Evolutionary conservation across 768 basidiomycete species (phyloP).

Genomic region (Mycena epipterygia): DNA sequence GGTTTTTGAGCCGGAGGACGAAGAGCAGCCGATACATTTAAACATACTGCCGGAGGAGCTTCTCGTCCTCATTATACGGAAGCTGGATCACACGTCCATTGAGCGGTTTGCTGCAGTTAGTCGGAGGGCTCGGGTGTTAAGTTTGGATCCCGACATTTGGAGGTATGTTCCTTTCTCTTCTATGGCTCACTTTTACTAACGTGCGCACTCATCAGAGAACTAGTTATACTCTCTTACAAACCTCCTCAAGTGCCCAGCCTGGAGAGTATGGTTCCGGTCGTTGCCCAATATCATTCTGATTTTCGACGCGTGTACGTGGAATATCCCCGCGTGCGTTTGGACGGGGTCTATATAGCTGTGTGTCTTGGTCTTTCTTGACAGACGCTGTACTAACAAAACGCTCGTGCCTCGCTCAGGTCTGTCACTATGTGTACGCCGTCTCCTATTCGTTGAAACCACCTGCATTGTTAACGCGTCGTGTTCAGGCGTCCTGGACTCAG

Average conservation of each 20-base stretch:
- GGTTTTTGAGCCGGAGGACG: constrained; percentile 78
- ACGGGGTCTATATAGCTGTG: constrained; percentile 90
- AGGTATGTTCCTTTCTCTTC: constrained; percentile 59
- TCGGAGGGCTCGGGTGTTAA: constrained; percentile 81
- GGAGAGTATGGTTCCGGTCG: constrained; percentile 63
- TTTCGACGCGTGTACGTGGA: constrained; percentile 86
- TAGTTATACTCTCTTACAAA: constrained; percentile 76
- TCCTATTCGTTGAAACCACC: constrained; percentile 20
- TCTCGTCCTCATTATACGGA: constrained; percentile 73
- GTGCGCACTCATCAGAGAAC: constrained; percentile 58
- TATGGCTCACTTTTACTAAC: neutral
- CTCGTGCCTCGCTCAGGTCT: too few species aligned
- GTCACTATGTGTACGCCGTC: constrained; percentile 82
- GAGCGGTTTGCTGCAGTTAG: constrained; percentile 84
- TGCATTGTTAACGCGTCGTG: constrained; percentile 26
- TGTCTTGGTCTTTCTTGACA: neutral
- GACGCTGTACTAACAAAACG: too few species aligned
- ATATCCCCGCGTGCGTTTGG: constrained; percentile 86
- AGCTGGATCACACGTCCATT: constrained; percentile 74
- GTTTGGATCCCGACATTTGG: constrained; percentile 81
- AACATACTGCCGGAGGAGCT: constrained; percentile 82
- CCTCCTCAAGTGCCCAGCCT: constrained; percentile 79
- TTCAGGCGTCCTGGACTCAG: constrained; percentile 79
- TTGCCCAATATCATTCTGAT: constrained; percentile 68
- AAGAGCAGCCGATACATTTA: constrained; percentile 68